Evolutionary conservation across 2,329 filamentous ascomycete genomes (phyloP), one percentile per base, ranked within the genome.

Genomic region (Aaosphaeria pasadenensis): DNA sequence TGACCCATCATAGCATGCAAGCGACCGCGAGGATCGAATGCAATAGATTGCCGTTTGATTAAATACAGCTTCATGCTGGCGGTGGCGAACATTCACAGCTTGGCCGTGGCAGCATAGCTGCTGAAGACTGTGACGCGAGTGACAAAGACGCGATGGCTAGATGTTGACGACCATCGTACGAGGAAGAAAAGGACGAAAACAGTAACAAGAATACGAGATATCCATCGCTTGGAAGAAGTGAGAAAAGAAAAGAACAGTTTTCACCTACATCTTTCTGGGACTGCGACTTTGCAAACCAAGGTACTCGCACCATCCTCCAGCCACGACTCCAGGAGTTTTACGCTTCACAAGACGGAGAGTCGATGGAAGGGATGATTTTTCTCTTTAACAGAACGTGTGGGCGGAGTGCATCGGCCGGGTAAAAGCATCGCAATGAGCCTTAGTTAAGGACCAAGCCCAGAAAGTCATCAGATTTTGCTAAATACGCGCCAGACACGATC

Each of bases 41-140:
- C 43, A 45, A 58, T 67, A 67, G 31, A 67, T 65, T 69, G 61
- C 52, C 50, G 46, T 43, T 67, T 68, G 58, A 67, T 69, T 67
- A 53, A 57, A 54, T 41, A 53, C 52, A 47, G 56, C 54, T 56
- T 56, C 17, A 24, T 24, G 17, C 17, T 24, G 17, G 17, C 17
- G 17, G 17, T 24, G 17, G 17, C 17, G 17, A 52, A 59, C 55
- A 57, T 49, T 45, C 53, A 56, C 52, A 45, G 52, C 48, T 39
- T 48, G 45, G 30, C 49, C 36, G 44, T 44, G 43, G 49, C 56
- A 50, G 46, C 33, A 36, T 36, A n/a, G 33, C 33, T 9, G 9
- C n/a, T n/a, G 33, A 36, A 9, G 33, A 36, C 33, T 36, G 7
- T 9, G 33, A 9, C 7, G 33, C 33, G 17, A 24, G 17, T 36